Percentiles rank a stretch among this genome's conserved stretches.
phyloP scores from a whole-genome alignment of 139 green algal genomes.

The Coccomyxa sp. region DNA sequence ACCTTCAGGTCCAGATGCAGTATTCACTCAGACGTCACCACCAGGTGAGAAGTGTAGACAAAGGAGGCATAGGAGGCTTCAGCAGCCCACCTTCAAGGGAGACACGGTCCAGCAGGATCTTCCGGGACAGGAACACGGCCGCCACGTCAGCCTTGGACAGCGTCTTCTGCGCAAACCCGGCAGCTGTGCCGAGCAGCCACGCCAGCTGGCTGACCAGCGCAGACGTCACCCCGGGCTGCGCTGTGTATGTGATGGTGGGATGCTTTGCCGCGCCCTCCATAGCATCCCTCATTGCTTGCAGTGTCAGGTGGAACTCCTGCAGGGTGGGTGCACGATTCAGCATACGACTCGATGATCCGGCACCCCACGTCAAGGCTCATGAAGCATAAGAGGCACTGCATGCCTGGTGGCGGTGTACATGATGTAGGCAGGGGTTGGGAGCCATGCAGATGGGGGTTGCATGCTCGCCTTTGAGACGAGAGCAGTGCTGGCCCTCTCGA shows the following conservation, averaged over 20 bases:
- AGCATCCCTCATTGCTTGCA: neutral
- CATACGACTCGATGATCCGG: neutral
- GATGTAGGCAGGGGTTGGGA: neutral
- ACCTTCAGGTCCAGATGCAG: neutral
- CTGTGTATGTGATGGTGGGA: neutral
- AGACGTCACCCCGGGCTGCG: neutral
- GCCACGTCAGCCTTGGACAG: slow-evolving; percentile 26
- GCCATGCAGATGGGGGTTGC: no score
- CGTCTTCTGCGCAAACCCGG: slow-evolving; percentile 14
- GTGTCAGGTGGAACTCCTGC: slow-evolving; percentile 4
- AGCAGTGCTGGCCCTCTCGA: neutral
- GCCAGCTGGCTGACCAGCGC: neutral
- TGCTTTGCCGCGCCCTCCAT: neutral
- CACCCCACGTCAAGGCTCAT: neutral
- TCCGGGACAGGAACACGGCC: slow-evolving; percentile 21
- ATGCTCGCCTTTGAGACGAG: neutral
- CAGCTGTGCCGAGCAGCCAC: slow-evolving; percentile 22
- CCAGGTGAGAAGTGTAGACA: no score
- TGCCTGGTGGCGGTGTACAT: neutral
- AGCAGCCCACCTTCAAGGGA: neutral
- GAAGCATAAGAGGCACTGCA: neutral
- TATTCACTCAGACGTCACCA: no score
- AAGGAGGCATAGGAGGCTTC: neutral
- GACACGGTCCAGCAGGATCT: slow-evolving; percentile 20
- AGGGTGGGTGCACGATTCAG: neutral